Base-by-base conservation (phyloP, 257 asterid genomes). In the Gentiana straminea region DNA sequence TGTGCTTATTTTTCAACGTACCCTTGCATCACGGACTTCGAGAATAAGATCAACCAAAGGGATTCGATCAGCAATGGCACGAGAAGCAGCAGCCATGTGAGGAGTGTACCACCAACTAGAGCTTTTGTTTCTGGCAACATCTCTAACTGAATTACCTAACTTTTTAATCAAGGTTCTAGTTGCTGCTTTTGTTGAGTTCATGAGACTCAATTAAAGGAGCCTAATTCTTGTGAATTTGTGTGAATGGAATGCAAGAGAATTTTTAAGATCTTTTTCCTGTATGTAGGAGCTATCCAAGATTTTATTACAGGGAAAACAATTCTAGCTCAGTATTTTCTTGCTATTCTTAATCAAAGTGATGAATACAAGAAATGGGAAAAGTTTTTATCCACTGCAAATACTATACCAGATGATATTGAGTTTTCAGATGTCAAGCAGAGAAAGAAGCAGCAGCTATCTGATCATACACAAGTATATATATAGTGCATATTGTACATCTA, bases 61-160 rank as follows among this genome's bases (percentile, higher is more conserved):
- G 59, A 83, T 58, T 15, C 98, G 83, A 13, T 87, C 84, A 6
- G 77, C 59, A 46, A 91, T 75, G 62, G 95, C 86, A 41, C 72
- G 81, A 55, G 94, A 77, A 43, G 96, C 94, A 13, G 98, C 95
- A 36, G 90, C 95, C 96, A 83, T 79, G 64, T 75, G 96, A 50
- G 81, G 90, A 48, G 92, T 84, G 81, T 84, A 79, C 95, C 98
- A 83, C 94, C 94, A 91, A 35, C 84, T 82, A 7, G 94, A 83
- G 58, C 80, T 57, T 81, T 80, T 71, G 69, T 67, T 64, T 70
- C 67, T 68, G 4, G 86, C 79, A 67, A 79, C 81, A 60, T 77
- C 67, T 69, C 76, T 84, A 33, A 84, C 84, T 33, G 85, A 73
- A 66, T 73, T 77, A 11, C 90, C 93, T 54, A 91, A 70, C 46